Conservation (phyloP, 2,329 filamentous ascomycete genomes). For the Hypoxylon sp. region DNA sequence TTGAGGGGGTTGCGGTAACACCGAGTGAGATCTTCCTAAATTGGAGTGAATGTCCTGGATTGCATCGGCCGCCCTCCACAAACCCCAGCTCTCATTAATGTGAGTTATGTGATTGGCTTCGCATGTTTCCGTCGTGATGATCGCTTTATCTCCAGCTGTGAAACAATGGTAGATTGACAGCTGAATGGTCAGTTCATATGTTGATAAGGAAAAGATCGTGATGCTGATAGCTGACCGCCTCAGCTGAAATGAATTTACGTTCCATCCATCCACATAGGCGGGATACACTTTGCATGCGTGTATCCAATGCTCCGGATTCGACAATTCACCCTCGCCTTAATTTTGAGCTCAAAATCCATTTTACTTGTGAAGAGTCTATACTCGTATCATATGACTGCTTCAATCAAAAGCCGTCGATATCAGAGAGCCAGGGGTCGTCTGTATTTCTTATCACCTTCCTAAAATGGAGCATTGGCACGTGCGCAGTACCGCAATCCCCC, state of each 20-base stretch:
- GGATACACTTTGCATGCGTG: slow-evolving; percentile 3
- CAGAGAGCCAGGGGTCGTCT: neutral
- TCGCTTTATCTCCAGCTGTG: slow-evolving; percentile 8
- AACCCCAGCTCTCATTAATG: slow-evolving; percentile 23
- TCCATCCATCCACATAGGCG: slow-evolving; percentile 7
- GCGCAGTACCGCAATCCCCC: slow-evolving; percentile 2
- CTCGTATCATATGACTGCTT: neutral
- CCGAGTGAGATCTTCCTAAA: slow-evolving; percentile 36
- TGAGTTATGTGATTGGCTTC: slow-evolving; percentile 15
- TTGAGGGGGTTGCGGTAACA: slow-evolving; percentile 20
- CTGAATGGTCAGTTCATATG: neutral
- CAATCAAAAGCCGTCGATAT: neutral
- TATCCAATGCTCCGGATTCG: neutral
- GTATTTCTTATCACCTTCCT: slow-evolving; percentile 37
- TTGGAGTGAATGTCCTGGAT: slow-evolving; percentile 27
- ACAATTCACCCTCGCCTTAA: neutral
- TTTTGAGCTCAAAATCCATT: neutral
- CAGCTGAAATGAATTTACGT: slow-evolving; percentile 34
- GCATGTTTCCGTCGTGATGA: neutral
- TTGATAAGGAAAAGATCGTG: slow-evolving; percentile 5
- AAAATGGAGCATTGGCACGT: slow-evolving; percentile 31
- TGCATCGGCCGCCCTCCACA: slow-evolving; percentile 27
- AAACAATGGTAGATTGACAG: slow-evolving; percentile 1
- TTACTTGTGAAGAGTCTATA: neutral
- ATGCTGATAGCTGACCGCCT: slow-evolving; percentile 21